Percentiles rank a stretch among this genome's conserved stretches.
Evolutionary conservation across 495 filamentous ascomycete genomes (phyloP).

Genomic region (Jackrogersella minutella): DNA sequence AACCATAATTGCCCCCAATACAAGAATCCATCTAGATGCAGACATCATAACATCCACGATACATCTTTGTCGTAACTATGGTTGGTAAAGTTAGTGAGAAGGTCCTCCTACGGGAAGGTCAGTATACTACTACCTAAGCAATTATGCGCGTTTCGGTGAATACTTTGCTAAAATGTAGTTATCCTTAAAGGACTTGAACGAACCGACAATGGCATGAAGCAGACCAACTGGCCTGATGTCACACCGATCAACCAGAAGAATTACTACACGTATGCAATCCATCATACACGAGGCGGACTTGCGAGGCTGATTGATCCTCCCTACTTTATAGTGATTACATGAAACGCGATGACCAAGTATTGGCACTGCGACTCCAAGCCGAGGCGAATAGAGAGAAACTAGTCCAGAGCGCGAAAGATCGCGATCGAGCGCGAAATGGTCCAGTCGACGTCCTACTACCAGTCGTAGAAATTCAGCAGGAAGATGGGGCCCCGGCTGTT

Average conservation of each 20-base stretch:
- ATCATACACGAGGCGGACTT: background rate
- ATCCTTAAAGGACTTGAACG: conserved; percentile 80
- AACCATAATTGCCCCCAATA: conserved; percentile 1
- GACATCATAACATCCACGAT: conserved; percentile 18
- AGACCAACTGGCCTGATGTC: conserved; percentile 91
- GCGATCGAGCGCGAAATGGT: conserved; percentile 78
- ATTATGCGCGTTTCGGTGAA: background rate
- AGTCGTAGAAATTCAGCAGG: conserved; percentile 65
- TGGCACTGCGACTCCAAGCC: conserved; percentile 84
- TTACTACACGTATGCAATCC: conserved; percentile 87
- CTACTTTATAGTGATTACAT: conserved; percentile 80
- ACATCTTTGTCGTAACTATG: conserved; percentile 44
- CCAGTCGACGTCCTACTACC: conserved; percentile 67
- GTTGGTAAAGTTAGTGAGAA: conserved; percentile 64
- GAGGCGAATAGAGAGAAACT: conserved; percentile 82
- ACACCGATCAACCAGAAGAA: conserved; percentile 98
- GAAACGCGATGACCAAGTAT: conserved; percentile 95
- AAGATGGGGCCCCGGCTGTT: conserved; percentile 64
- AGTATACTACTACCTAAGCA: conserved; percentile 13
- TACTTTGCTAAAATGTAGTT: conserved; percentile 1
- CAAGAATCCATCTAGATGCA: conserved; percentile 23
- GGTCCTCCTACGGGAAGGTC: conserved; percentile 61
- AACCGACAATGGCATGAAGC: conserved; percentile 97
- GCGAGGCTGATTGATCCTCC: conserved; percentile 43
- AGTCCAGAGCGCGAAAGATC: conserved; percentile 83